Evolutionary conservation across 2,329 filamentous ascomycete genomes (phyloP), one percentile per base, ranked within the genome.

Genomic region (Calonectria multiphialidica): DNA sequence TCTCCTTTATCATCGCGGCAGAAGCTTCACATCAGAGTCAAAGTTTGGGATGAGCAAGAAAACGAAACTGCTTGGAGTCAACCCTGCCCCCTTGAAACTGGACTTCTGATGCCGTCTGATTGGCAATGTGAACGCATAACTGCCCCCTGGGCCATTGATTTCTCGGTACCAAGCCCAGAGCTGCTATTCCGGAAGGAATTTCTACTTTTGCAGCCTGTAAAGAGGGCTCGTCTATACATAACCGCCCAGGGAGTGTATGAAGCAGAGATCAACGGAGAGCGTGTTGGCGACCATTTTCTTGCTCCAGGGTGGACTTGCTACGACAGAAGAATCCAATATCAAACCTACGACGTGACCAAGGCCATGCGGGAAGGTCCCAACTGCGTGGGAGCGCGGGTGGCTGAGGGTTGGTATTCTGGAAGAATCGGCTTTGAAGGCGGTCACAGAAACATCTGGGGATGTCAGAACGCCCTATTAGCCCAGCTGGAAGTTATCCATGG

Each of bases 221-320:
- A 55, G 10, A 21, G 69, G 28, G 86, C 85, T 0, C 80, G 84
- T 1, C 77, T 88, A 0, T 88, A 88, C 62, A 83, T 86, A 37
- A 87, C 87, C 0, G 81, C 83, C 0, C 80, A 84, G 23, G 87
- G 87, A 2, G 70, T 87, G 1, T 88, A 86, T 66, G 81, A 84
- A 37, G 83, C 83, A 0, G 82, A 82, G 35, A 83, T 89, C 66
- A 88, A 89, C 53, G 86, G 85, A 0, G 70, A 78, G 0, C 74
- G 76, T 6, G 80, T 87, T 9, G 83, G 83, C 0, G 81, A 83
- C 37, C 68, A 80, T 2, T 81, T 84, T 18, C 81, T 88, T 53
- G 85, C 87, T 49, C 88, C 88, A 0, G 87, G 88, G 0, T 90
- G 87, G 86, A 85, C 85, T 42, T 84, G 83, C 12, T 90, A 90